Conservation (phyloP, 1,284 basidiomycete species). For the Trichosporon sp. region DNA sequence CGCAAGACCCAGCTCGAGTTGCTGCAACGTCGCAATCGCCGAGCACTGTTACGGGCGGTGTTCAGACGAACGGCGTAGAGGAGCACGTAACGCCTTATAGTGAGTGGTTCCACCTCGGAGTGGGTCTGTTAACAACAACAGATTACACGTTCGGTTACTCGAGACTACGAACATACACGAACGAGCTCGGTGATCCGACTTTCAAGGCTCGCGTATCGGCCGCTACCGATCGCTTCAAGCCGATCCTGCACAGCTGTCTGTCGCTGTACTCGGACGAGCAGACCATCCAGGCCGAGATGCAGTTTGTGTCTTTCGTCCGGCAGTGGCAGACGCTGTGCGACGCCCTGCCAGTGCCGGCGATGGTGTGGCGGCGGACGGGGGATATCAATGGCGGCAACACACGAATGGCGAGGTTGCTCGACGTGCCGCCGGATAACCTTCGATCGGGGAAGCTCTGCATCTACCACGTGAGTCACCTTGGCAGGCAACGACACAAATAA, state of each 20-base stretch:
- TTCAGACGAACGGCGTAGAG: background rate
- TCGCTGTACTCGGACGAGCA: constrained; percentile 17
- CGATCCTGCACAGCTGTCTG: constrained; percentile 16
- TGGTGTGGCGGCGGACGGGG: constrained; percentile 15
- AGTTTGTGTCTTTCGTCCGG: constrained; percentile 17
- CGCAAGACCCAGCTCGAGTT: background rate
- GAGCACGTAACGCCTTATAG: constrained; percentile 5
- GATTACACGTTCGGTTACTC: constrained; percentile 19
- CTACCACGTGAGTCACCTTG: constrained; percentile 11
- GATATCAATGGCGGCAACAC: constrained; percentile 17
- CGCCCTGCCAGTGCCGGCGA: constrained; percentile 12
- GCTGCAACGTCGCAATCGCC: background rate
- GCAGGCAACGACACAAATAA: background rate
- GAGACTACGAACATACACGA: constrained; percentile 13
- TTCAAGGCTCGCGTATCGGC: constrained; percentile 9
- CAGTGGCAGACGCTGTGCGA: constrained; percentile 13
- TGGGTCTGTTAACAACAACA: background rate
- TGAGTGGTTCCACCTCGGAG: background rate
- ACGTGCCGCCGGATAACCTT: constrained; percentile 6
- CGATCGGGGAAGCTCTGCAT: constrained; percentile 7
- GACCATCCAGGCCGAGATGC: constrained; percentile 12
- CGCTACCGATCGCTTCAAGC: constrained; percentile 18
- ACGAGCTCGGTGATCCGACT: constrained; percentile 5
- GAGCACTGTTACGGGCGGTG: background rate
- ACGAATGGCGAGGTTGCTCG: constrained; percentile 13